phyloP scores from a whole-genome alignment of 257 asterid species.

The Asclepias syriaca region DNA sequence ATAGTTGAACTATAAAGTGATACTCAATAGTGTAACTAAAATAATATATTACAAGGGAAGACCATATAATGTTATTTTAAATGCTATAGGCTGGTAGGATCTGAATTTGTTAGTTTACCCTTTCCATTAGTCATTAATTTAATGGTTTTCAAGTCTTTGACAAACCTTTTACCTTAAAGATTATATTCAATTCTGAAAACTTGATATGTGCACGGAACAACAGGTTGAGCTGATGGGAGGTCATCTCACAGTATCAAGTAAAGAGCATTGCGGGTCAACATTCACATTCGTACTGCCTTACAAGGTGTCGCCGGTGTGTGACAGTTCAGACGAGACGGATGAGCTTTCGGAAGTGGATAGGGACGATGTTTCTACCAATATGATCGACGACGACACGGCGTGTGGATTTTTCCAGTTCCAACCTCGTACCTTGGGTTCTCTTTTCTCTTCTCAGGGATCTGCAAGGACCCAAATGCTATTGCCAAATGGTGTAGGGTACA shows the following conservation, averaged over 20 bases:
- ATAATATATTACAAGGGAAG: too few relatives aligned
- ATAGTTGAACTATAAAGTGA: too few relatives aligned
- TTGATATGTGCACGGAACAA: constrained; percentile 21
- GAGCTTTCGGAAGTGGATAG: constrained; percentile 52
- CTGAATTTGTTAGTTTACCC: too few relatives aligned
- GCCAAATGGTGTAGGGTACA: constrained; percentile 32
- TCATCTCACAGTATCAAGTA: constrained; percentile 63
- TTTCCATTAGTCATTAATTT: too few relatives aligned
- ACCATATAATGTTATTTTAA: too few relatives aligned
- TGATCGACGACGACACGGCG: constrained; percentile 52
- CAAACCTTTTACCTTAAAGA: neutral
- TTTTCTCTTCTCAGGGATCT: constrained; percentile 49
- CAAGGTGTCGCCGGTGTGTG: constrained; percentile 53
- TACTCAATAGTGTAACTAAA: too few relatives aligned
- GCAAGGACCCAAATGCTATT: constrained; percentile 41
- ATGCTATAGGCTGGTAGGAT: too few relatives aligned
- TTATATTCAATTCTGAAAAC: neutral
- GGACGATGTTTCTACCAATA: constrained; percentile 39
- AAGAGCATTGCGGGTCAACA: constrained; percentile 68
- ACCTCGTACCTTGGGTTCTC: constrained; percentile 65
- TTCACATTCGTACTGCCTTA: constrained; percentile 76
- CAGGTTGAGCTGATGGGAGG: constrained; percentile 99
- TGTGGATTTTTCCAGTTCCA: constrained; percentile 65
- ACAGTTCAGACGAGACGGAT: constrained; percentile 62
- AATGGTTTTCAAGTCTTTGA: neutral